A percentile compares a stretch with the other conserved stretches of the same genome.
Evolutionary conservation across 164 flowering plant species (phyloP).

Genomic region (Umbilicus rupestris): DNA sequence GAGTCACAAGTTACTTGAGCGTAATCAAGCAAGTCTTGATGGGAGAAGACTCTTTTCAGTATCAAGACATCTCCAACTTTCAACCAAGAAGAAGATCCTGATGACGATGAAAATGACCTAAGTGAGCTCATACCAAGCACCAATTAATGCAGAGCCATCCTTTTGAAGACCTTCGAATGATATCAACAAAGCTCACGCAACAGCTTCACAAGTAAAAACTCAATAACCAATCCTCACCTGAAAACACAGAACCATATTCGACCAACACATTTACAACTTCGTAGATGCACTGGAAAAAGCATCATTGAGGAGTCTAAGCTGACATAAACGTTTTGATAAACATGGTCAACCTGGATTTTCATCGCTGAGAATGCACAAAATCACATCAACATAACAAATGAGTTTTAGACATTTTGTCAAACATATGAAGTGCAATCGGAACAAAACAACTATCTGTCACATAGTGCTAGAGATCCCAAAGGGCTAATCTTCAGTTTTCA

Average conservation of each 20-base stretch:
- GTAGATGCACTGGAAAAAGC: too few species aligned
- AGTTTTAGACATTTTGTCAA: neutral
- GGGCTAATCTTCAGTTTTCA: too few species aligned
- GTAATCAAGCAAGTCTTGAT: conserved; percentile 42
- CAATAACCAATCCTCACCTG: too few species aligned
- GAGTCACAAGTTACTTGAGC: conserved; percentile 48
- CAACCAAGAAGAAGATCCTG: conserved; percentile 23
- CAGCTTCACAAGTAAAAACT: too few species aligned
- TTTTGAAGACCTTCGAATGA: neutral
- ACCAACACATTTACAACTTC: neutral
- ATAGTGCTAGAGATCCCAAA: too few species aligned
- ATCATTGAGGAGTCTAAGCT: too few species aligned
- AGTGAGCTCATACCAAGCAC: neutral
- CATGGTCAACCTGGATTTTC: too few species aligned
- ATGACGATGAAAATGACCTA: conserved; percentile 8
- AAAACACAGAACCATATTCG: neutral
- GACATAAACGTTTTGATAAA: too few species aligned
- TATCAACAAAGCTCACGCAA: neutral
- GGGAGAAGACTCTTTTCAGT: conserved; percentile 34
- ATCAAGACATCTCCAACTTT: conserved; percentile 48
- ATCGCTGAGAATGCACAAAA: neutral
- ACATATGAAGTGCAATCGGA: neutral
- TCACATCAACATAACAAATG: neutral
- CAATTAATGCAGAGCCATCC: neutral
- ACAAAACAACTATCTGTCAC: too few species aligned